phyloP scores from a whole-genome alignment of 179 eudicot genomes.

The Beta macrorhiza region DNA sequence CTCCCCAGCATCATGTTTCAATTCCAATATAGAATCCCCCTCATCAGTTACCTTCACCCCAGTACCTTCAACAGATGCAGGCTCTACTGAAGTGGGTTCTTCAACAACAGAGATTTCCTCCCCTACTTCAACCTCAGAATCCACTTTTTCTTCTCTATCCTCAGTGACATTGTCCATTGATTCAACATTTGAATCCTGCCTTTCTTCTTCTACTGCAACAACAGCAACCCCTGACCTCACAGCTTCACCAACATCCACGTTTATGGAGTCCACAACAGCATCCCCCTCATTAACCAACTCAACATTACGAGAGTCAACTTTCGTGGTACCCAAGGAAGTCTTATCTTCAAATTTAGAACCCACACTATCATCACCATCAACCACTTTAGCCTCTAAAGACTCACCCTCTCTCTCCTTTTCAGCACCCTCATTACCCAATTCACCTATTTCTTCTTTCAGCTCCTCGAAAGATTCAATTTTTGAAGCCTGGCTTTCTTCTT shows the following conservation, averaged over 20 bases:
- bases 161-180: conserved; percentile 18
- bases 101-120: conserved; percentile 8
- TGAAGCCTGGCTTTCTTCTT: not conserved
- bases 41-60: conserved; percentile 34
- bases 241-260: conserved; percentile 30
- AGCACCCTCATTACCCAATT: conserved; percentile 8
- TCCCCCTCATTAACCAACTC: conserved; percentile 32
- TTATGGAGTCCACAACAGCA: conserved; percentile 36
- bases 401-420: conserved; percentile 20
- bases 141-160: conserved; percentile 30
- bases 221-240: conserved; percentile 34
- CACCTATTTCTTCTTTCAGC: not conserved
- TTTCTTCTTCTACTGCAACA: conserved; percentile 22
- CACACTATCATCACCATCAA: not conserved
- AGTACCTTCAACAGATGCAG: conserved; percentile 23
- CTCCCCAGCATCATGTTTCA: conserved; percentile 38
- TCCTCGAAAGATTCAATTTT: too few species aligned
- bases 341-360: conserved; percentile 6
- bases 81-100: conserved; percentile 13
- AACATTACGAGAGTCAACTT: conserved; percentile 30
- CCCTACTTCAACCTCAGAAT: conserved; percentile 16
- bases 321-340: conserved; percentile 18
- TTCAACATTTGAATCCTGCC: not conserved
- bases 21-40: conserved; percentile 48
- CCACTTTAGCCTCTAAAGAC: conserved; percentile 13